Evolutionary conservation across 257 asterid genomes (phyloP), one percentile per base, ranked within the genome.

Genomic region (Solanum piurae): DNA sequence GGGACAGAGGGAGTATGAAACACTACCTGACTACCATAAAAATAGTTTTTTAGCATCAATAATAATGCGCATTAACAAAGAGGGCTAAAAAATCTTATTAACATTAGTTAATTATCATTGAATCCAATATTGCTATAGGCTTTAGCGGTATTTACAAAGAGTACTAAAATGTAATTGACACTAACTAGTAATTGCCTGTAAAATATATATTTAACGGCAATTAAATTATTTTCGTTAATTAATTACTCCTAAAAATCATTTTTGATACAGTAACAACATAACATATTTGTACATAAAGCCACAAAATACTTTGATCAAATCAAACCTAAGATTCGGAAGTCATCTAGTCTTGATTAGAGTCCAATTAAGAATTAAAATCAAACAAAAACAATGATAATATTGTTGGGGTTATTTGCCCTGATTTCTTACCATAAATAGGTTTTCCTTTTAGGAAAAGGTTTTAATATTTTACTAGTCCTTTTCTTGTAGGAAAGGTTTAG

Each of bases 41-140:
- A 55, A 55, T 20, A 55, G 5, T 55, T 55, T 55, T 6, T 2
- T 55, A 20, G n/a, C 0, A 0, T 55, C 4, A 55, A 55, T 55
- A 55, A 55, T 0, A 0, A 55, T 55, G 64, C n/a, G 18, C 25
- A 55, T 20, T 55, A 55, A 20, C 1, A 55, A 7, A 7, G 11
- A 55, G 5, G 0, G 4, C 0, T 55, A 55, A 55, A 55, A 55
- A 2, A 0, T 20, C 0, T 55, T 20, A 55, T 55, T 52, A 0
- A 55, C 1, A 55, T 20, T 7, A 55, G 2, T 55, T 55, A 20
- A 55, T 55, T 55, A 0, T 55, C 10, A 55, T 20, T 55, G 2
- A 0, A 55, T 55, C 4, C 2, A 20, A 20, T 20, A 20, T 55
- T 0, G 10, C 0, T 55, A 0, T 20, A 20, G 2, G n/a, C 5